Evolutionary conservation across 345 rosid species (phyloP).

Genomic region (Brassica carinata): DNA sequence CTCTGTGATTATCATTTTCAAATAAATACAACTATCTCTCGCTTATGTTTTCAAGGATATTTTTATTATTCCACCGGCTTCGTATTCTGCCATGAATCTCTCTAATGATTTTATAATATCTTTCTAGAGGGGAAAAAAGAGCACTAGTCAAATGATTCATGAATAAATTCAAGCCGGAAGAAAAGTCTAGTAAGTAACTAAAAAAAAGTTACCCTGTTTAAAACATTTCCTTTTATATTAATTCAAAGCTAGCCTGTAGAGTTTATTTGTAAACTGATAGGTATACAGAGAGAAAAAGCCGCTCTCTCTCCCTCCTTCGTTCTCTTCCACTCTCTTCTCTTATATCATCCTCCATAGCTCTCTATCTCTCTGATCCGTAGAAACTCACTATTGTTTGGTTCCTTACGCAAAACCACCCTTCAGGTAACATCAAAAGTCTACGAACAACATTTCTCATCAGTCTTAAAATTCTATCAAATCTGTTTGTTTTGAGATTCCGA

Average conservation of each 20-base stretch:
- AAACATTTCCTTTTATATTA: background rate
- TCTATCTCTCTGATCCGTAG: conserved; percentile 13
- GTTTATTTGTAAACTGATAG: conserved; percentile 11
- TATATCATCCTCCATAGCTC: conserved; percentile 10
- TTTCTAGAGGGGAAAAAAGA: background rate
- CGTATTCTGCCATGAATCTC: background rate
- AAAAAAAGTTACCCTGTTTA: background rate
- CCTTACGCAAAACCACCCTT: background rate
- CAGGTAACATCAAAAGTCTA: conserved; percentile 29
- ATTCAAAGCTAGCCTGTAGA: background rate
- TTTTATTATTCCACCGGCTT: background rate
- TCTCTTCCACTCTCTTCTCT: conserved; percentile 36
- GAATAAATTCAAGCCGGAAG: background rate
- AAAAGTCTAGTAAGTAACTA: background rate
- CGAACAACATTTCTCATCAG: background rate
- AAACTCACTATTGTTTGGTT: conserved; percentile 20
- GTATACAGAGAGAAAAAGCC: conserved; percentile 21
- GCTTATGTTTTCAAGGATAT: background rate
- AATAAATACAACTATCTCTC: background rate
- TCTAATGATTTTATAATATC: background rate
- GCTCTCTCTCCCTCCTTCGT: conserved; percentile 19
- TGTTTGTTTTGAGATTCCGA: conserved; percentile 3
- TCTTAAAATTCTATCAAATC: background rate
- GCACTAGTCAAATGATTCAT: background rate
- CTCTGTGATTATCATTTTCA: background rate